phyloP scores from a whole-genome alignment of 2,329 filamentous ascomycete species.

The Fusarium haematococcum region DNA sequence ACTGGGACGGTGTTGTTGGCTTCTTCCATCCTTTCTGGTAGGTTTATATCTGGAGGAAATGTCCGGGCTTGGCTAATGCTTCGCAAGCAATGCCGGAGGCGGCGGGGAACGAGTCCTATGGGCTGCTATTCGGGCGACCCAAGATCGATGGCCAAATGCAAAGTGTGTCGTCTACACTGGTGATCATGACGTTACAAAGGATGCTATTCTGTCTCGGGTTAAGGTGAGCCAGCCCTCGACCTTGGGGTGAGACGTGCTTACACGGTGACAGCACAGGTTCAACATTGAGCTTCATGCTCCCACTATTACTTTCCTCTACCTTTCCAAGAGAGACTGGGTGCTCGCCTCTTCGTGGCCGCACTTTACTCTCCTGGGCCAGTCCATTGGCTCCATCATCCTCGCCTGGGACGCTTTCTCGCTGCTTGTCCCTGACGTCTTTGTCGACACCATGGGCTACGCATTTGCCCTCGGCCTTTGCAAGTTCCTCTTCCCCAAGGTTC shows the following conservation, averaged over 20 bases:
- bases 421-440: conserved; percentile 90
- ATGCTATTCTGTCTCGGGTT: conserved; percentile 80
- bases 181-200: conserved; percentile 88
- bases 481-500: conserved; percentile 81
- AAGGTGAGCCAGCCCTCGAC: conserved; percentile 63
- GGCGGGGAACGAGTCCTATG: conserved; percentile 96
- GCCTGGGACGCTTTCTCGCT: conserved; percentile 95
- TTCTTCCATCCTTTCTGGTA: conserved; percentile 99
- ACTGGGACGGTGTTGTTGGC: conserved; percentile 88
- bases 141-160: conserved; percentile 87
- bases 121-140: conserved; percentile 92
- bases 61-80: conserved; percentile 18
- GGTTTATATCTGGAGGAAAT: conserved; percentile 40
- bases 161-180: conserved; percentile 96
- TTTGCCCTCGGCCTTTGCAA: conserved; percentile 88
- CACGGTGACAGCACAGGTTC: conserved; percentile 75
- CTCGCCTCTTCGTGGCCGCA: conserved; percentile 88
- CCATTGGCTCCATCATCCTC: conserved; percentile 85
- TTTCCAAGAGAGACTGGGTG: conserved; percentile 88
- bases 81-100: conserved; percentile 86
- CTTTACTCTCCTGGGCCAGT: conserved; percentile 95
- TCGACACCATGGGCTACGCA: conserved; percentile 98
- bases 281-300: conserved; percentile 90
- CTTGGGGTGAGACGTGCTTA: conserved; percentile 13
- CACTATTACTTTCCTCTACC: conserved; percentile 88